Conservation (phyloP, 306 rosid species). For the Vigna radiata region DNA sequence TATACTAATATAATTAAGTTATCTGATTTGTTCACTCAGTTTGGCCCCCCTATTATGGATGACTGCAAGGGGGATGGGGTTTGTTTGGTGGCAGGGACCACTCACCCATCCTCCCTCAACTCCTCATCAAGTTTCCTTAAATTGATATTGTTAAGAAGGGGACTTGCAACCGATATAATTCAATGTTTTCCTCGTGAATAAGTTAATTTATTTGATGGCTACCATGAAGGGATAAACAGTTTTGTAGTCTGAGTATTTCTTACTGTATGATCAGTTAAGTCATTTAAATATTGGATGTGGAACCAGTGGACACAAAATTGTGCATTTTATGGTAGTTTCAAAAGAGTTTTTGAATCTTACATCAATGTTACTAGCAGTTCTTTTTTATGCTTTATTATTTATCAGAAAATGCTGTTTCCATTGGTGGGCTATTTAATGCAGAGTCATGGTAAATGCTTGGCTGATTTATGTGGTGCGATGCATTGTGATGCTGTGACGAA, state of each 20-base stretch:
- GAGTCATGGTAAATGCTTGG: conserved; percentile 86
- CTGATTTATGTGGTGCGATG: conserved; percentile 94
- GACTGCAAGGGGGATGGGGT: not conserved
- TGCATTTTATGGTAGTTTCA: not conserved
- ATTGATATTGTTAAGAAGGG: not conserved
- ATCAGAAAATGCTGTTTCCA: conserved; percentile 26
- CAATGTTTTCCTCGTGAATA: not conserved
- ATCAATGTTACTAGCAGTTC: conserved; percentile 13
- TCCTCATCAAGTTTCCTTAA: no score
- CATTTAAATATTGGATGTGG: not conserved
- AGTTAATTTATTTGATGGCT: not conserved
- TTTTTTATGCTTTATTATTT: conserved; percentile 15
- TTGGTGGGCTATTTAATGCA: conserved; percentile 48
- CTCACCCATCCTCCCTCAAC: no score
- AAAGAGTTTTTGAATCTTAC: conserved; percentile 17
- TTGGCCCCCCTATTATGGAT: not conserved
- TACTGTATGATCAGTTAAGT: conserved; percentile 8
- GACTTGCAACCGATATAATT: not conserved
- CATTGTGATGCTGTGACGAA: conserved; percentile 78
- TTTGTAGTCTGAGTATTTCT: conserved; percentile 20
- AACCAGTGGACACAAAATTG: conserved; percentile 27
- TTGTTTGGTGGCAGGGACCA: not conserved
- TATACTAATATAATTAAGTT: conserved; percentile 14
- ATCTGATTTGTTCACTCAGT: conserved; percentile 22
- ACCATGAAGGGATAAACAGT: conserved; percentile 1